phyloP scores from a whole-genome alignment of 31 red algal genomes.

The Pterothamnion heteromorphum region DNA sequence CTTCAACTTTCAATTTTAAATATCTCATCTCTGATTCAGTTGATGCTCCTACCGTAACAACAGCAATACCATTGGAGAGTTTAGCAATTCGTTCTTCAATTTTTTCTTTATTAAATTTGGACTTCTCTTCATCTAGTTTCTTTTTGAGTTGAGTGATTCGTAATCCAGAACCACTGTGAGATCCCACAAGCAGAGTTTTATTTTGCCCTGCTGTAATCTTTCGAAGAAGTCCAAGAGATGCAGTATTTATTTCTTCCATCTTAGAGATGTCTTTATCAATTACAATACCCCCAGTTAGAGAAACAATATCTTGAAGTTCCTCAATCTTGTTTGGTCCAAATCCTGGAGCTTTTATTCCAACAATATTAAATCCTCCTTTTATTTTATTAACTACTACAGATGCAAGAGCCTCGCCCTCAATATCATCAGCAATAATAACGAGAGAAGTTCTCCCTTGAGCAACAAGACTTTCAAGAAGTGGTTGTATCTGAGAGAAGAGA shows the following conservation, averaged over 20 bases:
- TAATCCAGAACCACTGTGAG: conserved; percentile 66
- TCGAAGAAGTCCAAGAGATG: conserved; percentile 74
- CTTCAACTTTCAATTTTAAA: conserved; percentile 93
- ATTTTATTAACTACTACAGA: conserved; percentile 96
- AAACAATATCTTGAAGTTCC: conserved; percentile 86
- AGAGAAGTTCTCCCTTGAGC: conserved; percentile 78
- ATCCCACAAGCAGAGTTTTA: conserved; percentile 65
- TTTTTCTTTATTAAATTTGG: conserved; percentile 85
- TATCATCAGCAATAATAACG: conserved; percentile 84
- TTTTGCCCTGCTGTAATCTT: conserved; percentile 76
- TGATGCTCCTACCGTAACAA: conserved; percentile 89
- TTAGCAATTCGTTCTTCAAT: conserved; percentile 82
- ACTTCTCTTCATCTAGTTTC: conserved; percentile 71
- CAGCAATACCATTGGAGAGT: conserved; percentile 80
- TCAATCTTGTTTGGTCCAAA: conserved; percentile 91
- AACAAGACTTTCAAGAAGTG: conserved; percentile 66
- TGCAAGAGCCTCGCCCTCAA: conserved; percentile 79
- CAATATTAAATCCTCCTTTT: conserved; percentile 81
- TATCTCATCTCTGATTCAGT: conserved; percentile 95
- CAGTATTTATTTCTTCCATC: conserved; percentile 72
- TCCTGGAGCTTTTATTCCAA: conserved; percentile 89
- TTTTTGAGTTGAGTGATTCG: conserved; percentile 72
- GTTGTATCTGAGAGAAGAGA: conserved; percentile 70
- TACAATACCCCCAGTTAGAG: conserved; percentile 76
- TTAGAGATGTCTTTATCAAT: conserved; percentile 74